Evolutionary conservation across 805 yeast genomes (phyloP).

Genomic region (Yamadazyma olivae): DNA sequence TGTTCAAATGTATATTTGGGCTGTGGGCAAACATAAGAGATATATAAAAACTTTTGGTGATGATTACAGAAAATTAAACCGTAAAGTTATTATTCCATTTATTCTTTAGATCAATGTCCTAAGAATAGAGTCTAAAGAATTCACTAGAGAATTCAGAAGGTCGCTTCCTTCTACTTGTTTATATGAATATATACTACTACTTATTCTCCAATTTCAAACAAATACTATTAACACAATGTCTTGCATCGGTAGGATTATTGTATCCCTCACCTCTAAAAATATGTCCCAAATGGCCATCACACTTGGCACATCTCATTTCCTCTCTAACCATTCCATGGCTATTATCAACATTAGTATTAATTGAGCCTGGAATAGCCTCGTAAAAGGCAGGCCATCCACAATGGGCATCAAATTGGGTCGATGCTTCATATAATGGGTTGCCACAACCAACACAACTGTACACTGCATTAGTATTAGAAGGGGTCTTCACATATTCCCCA

Average conservation of each 20-base stretch:
- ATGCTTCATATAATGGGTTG: conserved; percentile 72
- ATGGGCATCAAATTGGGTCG: conserved; percentile 81
- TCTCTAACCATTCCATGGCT: conserved; percentile 77
- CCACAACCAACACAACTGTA: conserved; percentile 87
- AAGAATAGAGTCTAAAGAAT: no score
- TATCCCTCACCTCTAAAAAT: conserved; percentile 93
- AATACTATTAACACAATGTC: conserved; percentile 93
- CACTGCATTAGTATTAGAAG: conserved; percentile 53
- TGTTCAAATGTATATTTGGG: conserved; percentile 90
- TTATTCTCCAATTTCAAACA: conserved; percentile 58
- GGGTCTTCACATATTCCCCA: conserved; percentile 57
- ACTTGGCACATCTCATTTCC: conserved; percentile 83
- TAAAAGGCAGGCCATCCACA: conserved; percentile 99
- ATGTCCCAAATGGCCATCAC: conserved; percentile 97
- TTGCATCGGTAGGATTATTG: conserved; percentile 79
- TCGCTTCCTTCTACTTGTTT: not conserved
- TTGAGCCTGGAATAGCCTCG: conserved; percentile 80
- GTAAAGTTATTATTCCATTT: conserved; percentile 72
- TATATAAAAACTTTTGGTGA: conserved; percentile 69
- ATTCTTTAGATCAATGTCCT: no score
- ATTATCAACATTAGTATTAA: conserved; percentile 57
- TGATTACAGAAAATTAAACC: conserved; percentile 75
- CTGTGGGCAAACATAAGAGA: conserved; percentile 74
- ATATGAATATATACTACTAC: not conserved
- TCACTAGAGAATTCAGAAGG: no score